A percentile compares a stretch with the other conserved stretches of the same genome.
Conservation (phyloP, 495 filamentous ascomycete genomes). For the Penicillium desertorum region DNA sequence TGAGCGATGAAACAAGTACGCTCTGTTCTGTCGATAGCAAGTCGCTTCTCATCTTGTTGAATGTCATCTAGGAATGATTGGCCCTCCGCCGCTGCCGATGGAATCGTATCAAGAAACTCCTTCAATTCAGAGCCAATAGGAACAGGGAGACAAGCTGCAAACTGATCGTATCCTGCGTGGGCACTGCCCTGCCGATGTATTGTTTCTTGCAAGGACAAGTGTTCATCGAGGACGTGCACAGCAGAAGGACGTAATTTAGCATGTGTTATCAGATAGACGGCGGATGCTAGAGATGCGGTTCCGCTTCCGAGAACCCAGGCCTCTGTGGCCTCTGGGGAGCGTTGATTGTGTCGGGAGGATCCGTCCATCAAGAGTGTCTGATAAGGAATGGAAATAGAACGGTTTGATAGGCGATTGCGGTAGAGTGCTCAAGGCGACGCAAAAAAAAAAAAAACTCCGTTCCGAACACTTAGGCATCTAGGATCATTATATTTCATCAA, state of each 20-base stretch:
- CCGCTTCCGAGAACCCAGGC: background rate
- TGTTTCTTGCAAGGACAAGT: background rate
- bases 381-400: no score
- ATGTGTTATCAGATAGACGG: background rate
- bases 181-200: background rate
- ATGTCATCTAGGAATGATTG: no score
- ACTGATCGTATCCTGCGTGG: background rate
- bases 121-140: background rate
- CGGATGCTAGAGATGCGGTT: background rate
- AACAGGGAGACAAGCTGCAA: background rate
- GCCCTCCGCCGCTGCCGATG: no score
- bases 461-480: no score
- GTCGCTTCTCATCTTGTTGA: no score
- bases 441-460: no score
- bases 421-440: no score
- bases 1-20: background rate
- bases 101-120: background rate
- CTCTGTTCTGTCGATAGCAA: no score
- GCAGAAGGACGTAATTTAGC: background rate
- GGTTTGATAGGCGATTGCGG: no score
- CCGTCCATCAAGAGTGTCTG: no score
- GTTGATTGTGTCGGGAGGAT: background rate
- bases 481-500: no score
- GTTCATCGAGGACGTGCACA: slow-evolving; percentile 2
- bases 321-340: background rate